Evolutionary conservation across 495 filamentous ascomycete species (phyloP), one percentile per base, ranked within the genome.

Genomic region (Penicillium diatomitis): DNA sequence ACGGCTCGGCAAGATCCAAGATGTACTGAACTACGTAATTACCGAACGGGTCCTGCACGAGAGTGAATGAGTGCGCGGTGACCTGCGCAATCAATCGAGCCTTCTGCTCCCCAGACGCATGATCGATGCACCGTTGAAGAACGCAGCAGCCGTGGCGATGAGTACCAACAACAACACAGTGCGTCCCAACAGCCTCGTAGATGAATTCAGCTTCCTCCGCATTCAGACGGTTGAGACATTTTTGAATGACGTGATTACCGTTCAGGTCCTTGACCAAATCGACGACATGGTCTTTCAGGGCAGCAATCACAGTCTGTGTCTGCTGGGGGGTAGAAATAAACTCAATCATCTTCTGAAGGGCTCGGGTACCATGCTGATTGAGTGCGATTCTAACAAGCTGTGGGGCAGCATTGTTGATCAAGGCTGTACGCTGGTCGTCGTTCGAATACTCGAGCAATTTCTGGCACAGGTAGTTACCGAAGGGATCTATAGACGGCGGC

Each of bases 11-110:
- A 36, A 96, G 79, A 64, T 98, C 92, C 51, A 98, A 81, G 58
- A 98, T 95, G 65, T 98, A 98, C 69, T 98, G 92, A 37, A 98
- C 83, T 38, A 98, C 92, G 57, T 98, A 98, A 64, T 98, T 98
- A 56, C 92, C 92, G 56, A 95, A 98, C 0, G 92, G 91, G 65
- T 98, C 94, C 62, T 95, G 89, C 9, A 97, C 88, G 8, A 98
- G 80, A 10, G 79, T 66, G 54, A 86, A 84, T 6, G 88, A 84
- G 55, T 95, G 83, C 28, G 76, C 70, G 2, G 89, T 95, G 61
- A 98, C 96, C 57, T 86, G 79, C 38, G 77, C 70, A 52, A 98
- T 88, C 46, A 98, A 74, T 68, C 86, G 86, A 51, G 81, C 76
- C 71, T 94, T 94, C 71, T 97, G 92, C 10, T 77, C 64, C 45